Evolutionary conservation across 2,329 filamentous ascomycete species (phyloP), one percentile per base, ranked within the genome.

Genomic region (Lasiodiplodia sp.): DNA sequence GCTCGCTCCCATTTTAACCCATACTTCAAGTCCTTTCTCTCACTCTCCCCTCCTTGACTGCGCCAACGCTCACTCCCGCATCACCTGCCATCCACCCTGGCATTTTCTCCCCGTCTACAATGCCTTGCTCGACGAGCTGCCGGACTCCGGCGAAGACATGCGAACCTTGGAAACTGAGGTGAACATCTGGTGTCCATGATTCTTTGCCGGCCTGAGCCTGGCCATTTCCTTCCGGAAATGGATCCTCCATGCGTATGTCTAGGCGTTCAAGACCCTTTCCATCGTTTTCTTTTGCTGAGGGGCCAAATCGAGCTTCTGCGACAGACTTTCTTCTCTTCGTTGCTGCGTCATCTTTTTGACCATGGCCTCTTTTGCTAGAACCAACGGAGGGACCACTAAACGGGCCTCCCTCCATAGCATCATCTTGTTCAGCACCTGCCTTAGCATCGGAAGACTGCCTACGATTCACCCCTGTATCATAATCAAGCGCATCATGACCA

Each of bases 71-170:
- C 5, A 96, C 89, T 0, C 90, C 91, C 55, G 93, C 91, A 75
- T 97, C 93, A 2, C 93, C 94, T 0, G 93, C 96, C 90, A 97
- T 91, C 93, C 93, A 97, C 0, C 91, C 91, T 0, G 94, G 93
- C 91, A 96, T 94, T 67, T 84, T 87, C 74, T 90, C 86, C 1
- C 92, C 91, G 75, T 96, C 89, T 31, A 97, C 83, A 63, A 92
- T 85, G 0, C 92, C 93, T 18, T 87, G 82, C 78, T 96, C 93
- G 0, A 95, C 91, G 38, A 97, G 84, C 74, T 91, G 88, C 58
- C 92, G 86, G 28, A 97, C 85, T 0, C 94, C 94, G 0, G 90
- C 90, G 80, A 96, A 95, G 2, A 97, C 89, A 76, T 97, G 92
- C 0, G 86, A 79, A 0, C 94, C 94, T 49, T 90, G 87, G 70